Conservation (phyloP, 352 stramenopile genomes). For the Elongisporangium anandrum region DNA sequence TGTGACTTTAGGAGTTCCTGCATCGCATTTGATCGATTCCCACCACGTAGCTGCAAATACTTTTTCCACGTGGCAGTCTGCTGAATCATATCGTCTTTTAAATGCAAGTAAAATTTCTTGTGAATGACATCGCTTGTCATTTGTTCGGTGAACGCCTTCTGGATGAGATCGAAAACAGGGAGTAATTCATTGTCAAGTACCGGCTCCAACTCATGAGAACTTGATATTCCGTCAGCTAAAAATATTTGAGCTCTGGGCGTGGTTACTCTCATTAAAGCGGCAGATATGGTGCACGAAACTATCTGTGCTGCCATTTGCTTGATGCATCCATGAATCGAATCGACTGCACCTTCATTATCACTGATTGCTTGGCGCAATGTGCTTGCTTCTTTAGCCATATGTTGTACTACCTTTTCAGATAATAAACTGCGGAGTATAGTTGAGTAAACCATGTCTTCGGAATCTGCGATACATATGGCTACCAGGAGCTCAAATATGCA, state of each 20-base stretch:
- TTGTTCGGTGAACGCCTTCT: slow-evolving; percentile 10
- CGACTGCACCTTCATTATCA: not conserved
- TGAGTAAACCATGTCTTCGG: not conserved
- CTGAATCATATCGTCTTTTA: slow-evolving; percentile 28
- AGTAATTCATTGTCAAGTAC: not conserved
- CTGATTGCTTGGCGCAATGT: not conserved
- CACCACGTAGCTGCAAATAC: slow-evolving; percentile 12
- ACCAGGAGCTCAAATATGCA: slow-evolving; percentile 23
- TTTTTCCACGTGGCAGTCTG: slow-evolving; percentile 19
- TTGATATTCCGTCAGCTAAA: not conserved
- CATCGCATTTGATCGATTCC: not conserved
- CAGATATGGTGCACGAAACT: not conserved
- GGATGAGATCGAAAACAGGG: slow-evolving; percentile 13
- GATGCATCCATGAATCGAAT: not conserved
- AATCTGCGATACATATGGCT: slow-evolving; percentile 7
- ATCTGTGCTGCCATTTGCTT: not conserved
- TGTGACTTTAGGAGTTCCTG: not conserved
- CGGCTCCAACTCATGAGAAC: not conserved
- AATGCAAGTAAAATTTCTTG: not conserved
- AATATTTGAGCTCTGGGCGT: not conserved
- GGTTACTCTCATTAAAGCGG: not conserved
- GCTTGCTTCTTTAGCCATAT: not conserved
- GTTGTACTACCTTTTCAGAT: slow-evolving; percentile 1
- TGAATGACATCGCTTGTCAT: not conserved
- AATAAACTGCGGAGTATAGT: not conserved